phyloP scores from a whole-genome alignment of 2,329 filamentous ascomycete species.

The Microcera coccophila region DNA sequence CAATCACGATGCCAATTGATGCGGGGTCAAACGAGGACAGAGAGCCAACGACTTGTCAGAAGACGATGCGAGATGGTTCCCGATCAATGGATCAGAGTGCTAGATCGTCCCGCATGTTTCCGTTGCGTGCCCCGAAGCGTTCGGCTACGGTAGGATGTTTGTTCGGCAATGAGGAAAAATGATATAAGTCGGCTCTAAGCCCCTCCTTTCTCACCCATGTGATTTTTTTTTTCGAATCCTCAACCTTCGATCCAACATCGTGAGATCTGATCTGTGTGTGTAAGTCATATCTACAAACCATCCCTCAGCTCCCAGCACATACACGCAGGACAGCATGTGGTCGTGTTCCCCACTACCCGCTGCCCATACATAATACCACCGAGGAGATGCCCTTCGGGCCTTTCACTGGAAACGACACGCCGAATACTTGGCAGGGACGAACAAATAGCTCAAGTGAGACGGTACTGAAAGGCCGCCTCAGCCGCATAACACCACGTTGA shows the following conservation, averaged over 20 bases:
- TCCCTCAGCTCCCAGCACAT: conserved; percentile 2
- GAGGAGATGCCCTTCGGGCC: conserved; percentile 10
- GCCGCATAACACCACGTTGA: no score
- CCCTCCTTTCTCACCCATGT: conserved; percentile 13
- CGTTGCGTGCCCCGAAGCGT: conserved; percentile 22
- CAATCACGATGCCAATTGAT: conserved; percentile 21
- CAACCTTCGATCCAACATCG: not conserved
- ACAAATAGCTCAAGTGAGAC: conserved; percentile 19
- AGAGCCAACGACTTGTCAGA: conserved; percentile 20
- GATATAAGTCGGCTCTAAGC: conserved; percentile 20
- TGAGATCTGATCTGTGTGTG: not conserved
- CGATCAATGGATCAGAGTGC: conserved; percentile 19
- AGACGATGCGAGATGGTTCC: conserved; percentile 14
- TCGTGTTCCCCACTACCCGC: not conserved
- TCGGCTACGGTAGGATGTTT: conserved; percentile 30
- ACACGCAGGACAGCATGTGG: conserved; percentile 2
- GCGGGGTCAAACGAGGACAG: conserved; percentile 27
- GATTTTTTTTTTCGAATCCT: not conserved
- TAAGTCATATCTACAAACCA: conserved; percentile 1
- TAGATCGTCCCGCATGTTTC: conserved; percentile 32
- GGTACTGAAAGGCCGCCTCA: not conserved
- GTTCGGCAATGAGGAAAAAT: conserved; percentile 28
- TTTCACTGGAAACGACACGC: not conserved
- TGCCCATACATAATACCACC: conserved; percentile 25
- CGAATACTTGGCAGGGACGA: no score